Percentiles rank a stretch among this genome's conserved stretches.
Evolutionary conservation across 129 eudicot genomes (phyloP).

Genomic region (Flaveria trinervia): DNA sequence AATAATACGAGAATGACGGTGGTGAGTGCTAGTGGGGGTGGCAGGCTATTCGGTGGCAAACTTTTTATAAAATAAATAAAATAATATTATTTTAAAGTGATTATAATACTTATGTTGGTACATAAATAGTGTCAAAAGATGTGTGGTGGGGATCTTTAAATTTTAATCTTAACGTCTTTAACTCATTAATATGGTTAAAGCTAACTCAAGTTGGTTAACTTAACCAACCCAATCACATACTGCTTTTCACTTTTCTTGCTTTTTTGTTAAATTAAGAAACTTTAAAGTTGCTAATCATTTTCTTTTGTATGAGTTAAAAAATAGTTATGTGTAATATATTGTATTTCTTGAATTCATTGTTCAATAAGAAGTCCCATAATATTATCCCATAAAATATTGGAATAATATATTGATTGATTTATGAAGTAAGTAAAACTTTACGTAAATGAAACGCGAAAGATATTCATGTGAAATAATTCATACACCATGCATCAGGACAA

Average conservation of each 20-base stretch:
- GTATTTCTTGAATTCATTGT: too few relatives aligned
- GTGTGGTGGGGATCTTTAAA: slow-evolving; percentile 17
- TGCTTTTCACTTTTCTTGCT: neutral
- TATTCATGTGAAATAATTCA: too few relatives aligned
- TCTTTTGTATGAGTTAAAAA: neutral
- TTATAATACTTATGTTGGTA: neutral
- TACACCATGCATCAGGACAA: too few relatives aligned
- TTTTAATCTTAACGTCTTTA: slow-evolving; percentile 34
- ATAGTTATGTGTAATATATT: neutral
- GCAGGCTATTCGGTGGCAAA: slow-evolving; percentile 33
- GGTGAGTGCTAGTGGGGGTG: slow-evolving; percentile 32
- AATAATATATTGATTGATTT: too few relatives aligned
- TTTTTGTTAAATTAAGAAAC: neutral
- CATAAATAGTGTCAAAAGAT: slow-evolving; percentile 1
- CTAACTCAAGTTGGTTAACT: slow-evolving; percentile 23
- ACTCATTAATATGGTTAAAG: slow-evolving; percentile 23
- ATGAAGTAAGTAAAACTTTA: too few relatives aligned
- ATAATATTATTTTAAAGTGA: neutral
- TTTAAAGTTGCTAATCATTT: neutral
- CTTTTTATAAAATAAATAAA: slow-evolving; percentile 6
- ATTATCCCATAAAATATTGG: too few relatives aligned
- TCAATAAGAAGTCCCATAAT: too few relatives aligned
- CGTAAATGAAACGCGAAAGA: too few relatives aligned
- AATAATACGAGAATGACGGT: slow-evolving; percentile 39
- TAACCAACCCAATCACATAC: slow-evolving; percentile 10